A percentile compares a stretch with the other conserved stretches of the same genome.
phyloP scores from a whole-genome alignment of 106 monocot species.

The Chionographis japonica region DNA sequence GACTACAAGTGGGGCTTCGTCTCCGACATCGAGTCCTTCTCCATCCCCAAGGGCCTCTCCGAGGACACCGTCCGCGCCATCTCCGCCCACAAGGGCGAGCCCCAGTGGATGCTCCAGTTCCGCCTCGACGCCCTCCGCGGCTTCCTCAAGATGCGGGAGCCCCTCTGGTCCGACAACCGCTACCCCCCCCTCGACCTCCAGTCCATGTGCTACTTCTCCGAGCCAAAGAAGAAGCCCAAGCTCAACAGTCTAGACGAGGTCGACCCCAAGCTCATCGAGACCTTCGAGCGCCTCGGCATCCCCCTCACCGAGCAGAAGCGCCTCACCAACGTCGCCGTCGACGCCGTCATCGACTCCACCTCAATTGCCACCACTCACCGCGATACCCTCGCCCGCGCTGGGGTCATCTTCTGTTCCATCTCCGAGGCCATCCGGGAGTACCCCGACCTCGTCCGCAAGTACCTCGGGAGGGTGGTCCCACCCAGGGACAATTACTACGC shows the following conservation, averaged over 20 bases:
- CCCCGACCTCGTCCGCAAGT: slow-evolving; percentile 68
- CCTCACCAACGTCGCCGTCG: slow-evolving; percentile 83
- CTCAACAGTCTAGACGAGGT: slow-evolving; percentile 73
- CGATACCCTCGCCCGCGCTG: slow-evolving; percentile 55
- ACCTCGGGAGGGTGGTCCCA: slow-evolving; percentile 78
- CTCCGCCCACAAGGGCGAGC: slow-evolving; percentile 70
- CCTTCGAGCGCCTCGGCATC: slow-evolving; percentile 70
- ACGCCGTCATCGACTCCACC: slow-evolving; percentile 85
- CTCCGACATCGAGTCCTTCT: slow-evolving; percentile 83
- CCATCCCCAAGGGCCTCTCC: slow-evolving; percentile 83
- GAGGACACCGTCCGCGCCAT: slow-evolving; percentile 78
- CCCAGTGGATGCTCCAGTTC: slow-evolving; percentile 80
- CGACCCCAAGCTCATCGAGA: slow-evolving; percentile 67
- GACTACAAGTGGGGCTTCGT: slow-evolving; percentile 74
- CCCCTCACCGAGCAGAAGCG: slow-evolving; percentile 87
- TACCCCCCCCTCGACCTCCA: slow-evolving; percentile 77
- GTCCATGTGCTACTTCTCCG: slow-evolving; percentile 77
- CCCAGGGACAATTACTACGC: slow-evolving; percentile 83
- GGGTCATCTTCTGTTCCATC: slow-evolving; percentile 94
- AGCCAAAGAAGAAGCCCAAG: slow-evolving; percentile 78
- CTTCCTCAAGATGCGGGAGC: slow-evolving; percentile 57
- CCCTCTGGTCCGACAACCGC: slow-evolving; percentile 81
- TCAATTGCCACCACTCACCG: slow-evolving; percentile 91
- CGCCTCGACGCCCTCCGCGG: slow-evolving; percentile 57
- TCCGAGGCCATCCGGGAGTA: slow-evolving; percentile 81